Base-by-base conservation (phyloP, 1,139 yeast species). In the Suhomyces wounanorum region DNA sequence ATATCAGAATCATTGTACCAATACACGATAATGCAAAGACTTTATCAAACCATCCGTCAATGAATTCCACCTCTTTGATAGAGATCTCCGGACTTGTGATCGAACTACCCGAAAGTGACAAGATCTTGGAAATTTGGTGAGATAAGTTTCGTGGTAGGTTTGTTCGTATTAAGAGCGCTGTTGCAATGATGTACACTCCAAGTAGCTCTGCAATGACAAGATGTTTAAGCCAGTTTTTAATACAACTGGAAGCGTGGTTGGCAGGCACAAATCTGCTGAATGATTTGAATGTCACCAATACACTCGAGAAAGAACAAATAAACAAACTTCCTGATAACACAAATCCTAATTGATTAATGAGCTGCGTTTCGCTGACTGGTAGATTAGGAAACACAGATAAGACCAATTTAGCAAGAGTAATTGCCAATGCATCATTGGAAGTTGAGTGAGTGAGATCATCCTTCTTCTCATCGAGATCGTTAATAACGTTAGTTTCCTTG, bases 11-110 rank as follows among this genome's bases (percentile, higher is more conserved):
- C 2, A 81, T 65, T 0, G 92, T 83, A 2, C 75, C 59, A 1
- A 82, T 60, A 52, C 87, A 81, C 4, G 87, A 75, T 6, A 80
- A 51, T 11, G 85, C 82, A 69, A 85, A 89, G 30, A 89, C 81
- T 55, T 84, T 76, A 61, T 91, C 96, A 62, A 89, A 90, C 91
- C 95, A 87, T 31, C 78, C 72, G 62, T 91, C 96, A 33, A 90
- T 84, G 51, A 85, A 79, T 38, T 76, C 70, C 17, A 83, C 83
- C 56, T 84, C 85, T 48, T 59, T 61, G 41, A 59, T 58, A 16
- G 69, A 57, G 8, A 50, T 54, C 17, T 55, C 50, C 4, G 66
- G 59, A 30, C 62, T 62, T 23, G 60, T 48, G 8, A 58, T 59
- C 3, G 68, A 53, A n/a, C 72, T 63, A 1, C 77, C 78, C 10